Percentiles rank a stretch among this genome's conserved stretches.
Evolutionary conservation across 2,329 filamentous ascomycete genomes (phyloP).

Genomic region (Alternaria brassicae): DNA sequence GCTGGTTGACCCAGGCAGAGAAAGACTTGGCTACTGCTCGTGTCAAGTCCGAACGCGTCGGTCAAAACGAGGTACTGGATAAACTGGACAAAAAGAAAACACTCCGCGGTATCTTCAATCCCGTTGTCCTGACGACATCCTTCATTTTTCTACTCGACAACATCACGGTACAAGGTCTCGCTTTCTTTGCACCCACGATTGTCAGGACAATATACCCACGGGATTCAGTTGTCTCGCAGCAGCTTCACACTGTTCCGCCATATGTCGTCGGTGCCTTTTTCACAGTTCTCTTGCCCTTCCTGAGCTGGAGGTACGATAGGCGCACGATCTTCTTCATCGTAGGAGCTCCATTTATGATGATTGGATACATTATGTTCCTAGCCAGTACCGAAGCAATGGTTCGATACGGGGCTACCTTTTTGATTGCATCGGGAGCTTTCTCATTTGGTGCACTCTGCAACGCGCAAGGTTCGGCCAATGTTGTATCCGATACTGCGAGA

Average conservation of each 20-base stretch:
- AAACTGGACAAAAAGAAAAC: constrained; percentile 67
- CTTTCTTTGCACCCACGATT: constrained; percentile 75
- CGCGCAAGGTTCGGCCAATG: constrained; percentile 72
- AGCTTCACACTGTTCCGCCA: constrained; percentile 74
- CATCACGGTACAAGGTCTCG: constrained; percentile 74
- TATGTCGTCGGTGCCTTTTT: constrained; percentile 74
- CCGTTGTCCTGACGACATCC: constrained; percentile 64
- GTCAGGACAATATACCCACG: constrained; percentile 71
- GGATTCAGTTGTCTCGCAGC: constrained; percentile 65
- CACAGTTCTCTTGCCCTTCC: constrained; percentile 66
- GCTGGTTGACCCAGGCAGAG: constrained; percentile 70
- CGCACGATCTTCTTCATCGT: constrained; percentile 68
- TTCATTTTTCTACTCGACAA: constrained; percentile 71
- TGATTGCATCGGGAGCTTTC: constrained; percentile 71
- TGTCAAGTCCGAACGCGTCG: constrained; percentile 72
- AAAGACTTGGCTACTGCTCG: constrained; percentile 71
- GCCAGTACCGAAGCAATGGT: constrained; percentile 58
- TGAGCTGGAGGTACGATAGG: constrained; percentile 67
- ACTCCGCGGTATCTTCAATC: constrained; percentile 68
- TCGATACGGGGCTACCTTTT: constrained; percentile 74
- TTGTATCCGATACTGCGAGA: constrained; percentile 73
- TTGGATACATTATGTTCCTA: constrained; percentile 73
- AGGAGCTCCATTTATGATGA: constrained; percentile 69
- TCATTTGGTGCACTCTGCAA: constrained; percentile 70
- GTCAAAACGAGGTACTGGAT: constrained; percentile 68